Conservation (phyloP, 495 filamentous ascomycete species). For the Coniosporium apollinis region DNA sequence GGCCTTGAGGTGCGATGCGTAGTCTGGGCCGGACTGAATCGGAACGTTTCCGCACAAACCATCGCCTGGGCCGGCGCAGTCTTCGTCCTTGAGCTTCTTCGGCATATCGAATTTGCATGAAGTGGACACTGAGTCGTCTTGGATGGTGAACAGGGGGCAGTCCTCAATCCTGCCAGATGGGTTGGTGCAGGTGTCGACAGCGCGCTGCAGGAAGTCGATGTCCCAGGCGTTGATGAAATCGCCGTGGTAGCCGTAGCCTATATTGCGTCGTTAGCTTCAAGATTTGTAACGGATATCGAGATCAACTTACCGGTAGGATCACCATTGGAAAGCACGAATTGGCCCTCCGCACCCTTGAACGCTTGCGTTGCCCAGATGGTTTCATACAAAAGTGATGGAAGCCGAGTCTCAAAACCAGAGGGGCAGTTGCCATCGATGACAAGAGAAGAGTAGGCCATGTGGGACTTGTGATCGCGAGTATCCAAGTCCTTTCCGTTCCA, state of each 20-base stretch:
- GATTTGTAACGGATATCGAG: not conserved
- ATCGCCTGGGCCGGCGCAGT: constrained; percentile 20
- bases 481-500: constrained; percentile 63
- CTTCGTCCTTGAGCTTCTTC: constrained; percentile 20
- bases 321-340: constrained; percentile 70
- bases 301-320: constrained; percentile 45
- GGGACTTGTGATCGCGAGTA: constrained; percentile 44
- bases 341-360: constrained; percentile 48
- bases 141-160: constrained; percentile 43
- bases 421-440: constrained; percentile 70
- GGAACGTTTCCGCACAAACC: constrained; percentile 36
- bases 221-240: constrained; percentile 83
- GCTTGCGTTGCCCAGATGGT: constrained; percentile 67
- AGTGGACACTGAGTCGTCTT: constrained; percentile 24
- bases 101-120: constrained; percentile 34
- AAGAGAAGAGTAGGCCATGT: constrained; percentile 60
- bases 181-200: constrained; percentile 34
- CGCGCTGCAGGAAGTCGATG: constrained; percentile 36
- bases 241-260: constrained; percentile 65
- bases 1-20: constrained; percentile 18
- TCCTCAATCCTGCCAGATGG: constrained; percentile 34
- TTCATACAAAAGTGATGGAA: constrained; percentile 70
- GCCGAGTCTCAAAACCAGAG: constrained; percentile 44
- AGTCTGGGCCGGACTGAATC: constrained; percentile 35
- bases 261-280: constrained; percentile 5